Evolutionary conservation across 345 rosid genomes (phyloP), one percentile per base, ranked within the genome.

Genomic region (Populus euphratica): DNA sequence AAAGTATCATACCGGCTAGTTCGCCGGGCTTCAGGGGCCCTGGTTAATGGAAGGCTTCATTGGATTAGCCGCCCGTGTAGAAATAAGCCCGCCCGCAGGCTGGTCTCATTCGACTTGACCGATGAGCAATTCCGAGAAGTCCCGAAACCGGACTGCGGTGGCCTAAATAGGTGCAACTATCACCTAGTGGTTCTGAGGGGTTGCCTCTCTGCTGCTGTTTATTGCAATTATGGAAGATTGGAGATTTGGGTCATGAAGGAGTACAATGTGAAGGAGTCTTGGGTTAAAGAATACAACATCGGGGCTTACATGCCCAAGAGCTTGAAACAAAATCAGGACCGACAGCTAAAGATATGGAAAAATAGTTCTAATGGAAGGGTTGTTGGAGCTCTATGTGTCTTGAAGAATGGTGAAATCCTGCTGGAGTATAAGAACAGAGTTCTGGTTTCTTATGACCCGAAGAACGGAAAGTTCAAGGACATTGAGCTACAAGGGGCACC

Each of bases 171-270:
- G 86, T 86, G 88, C 3, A 90, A 88, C 76, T 90, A 85, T 67
- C 92, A 91, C 59, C 75, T 91, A 38, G 85, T 85, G 18, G 90
- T 80, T 18, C 83, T 93, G 3, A 80, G 75, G 74, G 93, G 91
- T 5, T 88, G 92, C 76, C 90, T 95, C 11, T 83, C 88, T 4
- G 98, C 94, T 2, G 83, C 87, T 3, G 96, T 88, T 47, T 87
- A 86, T 76, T 90, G 97, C 27, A 90, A 86, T 76, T 89, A 91
- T 69, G 87, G 91, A 77, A 89, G 87, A 83, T 27, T 93, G 83
- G 99, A 93, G 83, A 90, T 93, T 25, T 95, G 99, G 99, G 89
- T 88, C 0, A 93, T 94, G 98, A 91, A 87, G 82, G 87, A 77
- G 35, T 91, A 92, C 71, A 79, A 87, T 59, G 91, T 76, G 73